phyloP scores from a whole-genome alignment of 1,284 basidiomycete genomes.

The Leccinum pachyderme region DNA sequence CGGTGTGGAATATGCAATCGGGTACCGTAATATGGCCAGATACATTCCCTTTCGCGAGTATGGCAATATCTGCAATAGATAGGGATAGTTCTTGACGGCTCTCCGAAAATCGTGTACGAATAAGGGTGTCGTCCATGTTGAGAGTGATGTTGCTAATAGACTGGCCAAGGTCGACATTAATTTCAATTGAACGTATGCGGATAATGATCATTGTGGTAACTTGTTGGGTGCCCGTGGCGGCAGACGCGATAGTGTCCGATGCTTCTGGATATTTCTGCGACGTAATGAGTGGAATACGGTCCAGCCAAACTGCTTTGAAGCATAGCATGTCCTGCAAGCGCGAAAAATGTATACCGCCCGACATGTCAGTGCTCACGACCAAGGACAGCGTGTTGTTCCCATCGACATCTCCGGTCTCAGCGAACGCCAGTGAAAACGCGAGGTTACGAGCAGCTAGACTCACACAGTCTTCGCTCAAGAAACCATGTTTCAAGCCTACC shows the following conservation, averaged over 20 bases:
- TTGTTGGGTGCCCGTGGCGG: conserved; percentile 39
- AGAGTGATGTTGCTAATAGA: conserved; percentile 68
- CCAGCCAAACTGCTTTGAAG: conserved; percentile 89
- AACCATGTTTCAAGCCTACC: conserved; percentile 76
- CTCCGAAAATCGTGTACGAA: conserved; percentile 63
- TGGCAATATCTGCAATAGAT: conserved; percentile 59
- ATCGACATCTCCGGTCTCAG: conserved; percentile 43
- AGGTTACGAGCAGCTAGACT: conserved; percentile 74
- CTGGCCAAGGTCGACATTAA: conserved; percentile 78
- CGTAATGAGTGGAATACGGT: conserved; percentile 74
- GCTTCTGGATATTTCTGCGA: conserved; percentile 36
- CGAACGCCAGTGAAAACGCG: conserved; percentile 66
- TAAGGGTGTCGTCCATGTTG: conserved; percentile 56
- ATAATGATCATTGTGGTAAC: conserved; percentile 63
- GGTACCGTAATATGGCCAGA: conserved; percentile 70
- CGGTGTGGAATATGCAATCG: conserved; percentile 74
- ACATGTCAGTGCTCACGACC: conserved; percentile 73
- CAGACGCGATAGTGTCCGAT: conserved; percentile 18
- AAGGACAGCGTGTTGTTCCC: conserved; percentile 61
- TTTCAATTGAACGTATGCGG: conserved; percentile 66
- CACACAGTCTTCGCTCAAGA: conserved; percentile 77
- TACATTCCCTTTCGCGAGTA: conserved; percentile 71
- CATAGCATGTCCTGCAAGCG: conserved; percentile 83
- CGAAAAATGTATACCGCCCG: conserved; percentile 72
- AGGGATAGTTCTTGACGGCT: conserved; percentile 60